Percentiles rank a stretch among this genome's conserved stretches.
These are phyloP conservation scores for Blastobotrys illinoisensis DNA, from an alignment of 1,139 yeast genomes.

Conservation along the genomic window DNA sequence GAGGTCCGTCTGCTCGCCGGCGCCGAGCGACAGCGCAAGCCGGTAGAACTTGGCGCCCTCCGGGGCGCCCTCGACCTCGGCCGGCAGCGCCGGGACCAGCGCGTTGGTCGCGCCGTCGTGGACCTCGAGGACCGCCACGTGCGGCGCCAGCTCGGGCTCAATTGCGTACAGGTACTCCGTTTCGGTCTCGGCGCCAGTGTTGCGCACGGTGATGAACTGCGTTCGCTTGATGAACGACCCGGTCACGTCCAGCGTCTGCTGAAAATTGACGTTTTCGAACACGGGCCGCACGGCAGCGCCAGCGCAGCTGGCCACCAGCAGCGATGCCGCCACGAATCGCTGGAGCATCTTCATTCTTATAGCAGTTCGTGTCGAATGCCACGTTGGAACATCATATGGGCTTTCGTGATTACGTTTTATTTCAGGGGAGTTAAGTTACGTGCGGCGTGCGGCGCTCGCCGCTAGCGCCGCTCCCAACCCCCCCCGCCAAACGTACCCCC, in stretches of 20 bases:
- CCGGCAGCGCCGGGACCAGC: constrained; percentile 13
- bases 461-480: not conserved
- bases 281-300: constrained; percentile 4
- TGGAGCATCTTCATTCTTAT: not conserved
- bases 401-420: not conserved
- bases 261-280: constrained; percentile 29
- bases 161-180: constrained; percentile 50
- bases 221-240: constrained; percentile 66
- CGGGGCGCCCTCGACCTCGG: constrained; percentile 14
- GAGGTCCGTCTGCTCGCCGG: constrained; percentile 48
- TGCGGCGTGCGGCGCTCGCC: not conserved
- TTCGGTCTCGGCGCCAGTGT: constrained; percentile 52
- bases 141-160: constrained; percentile 41
- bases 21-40: constrained; percentile 64
- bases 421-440: not conserved
- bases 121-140: constrained; percentile 43
- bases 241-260: constrained; percentile 50
- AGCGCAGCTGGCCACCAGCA: not conserved
- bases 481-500: too few relatives aligned
- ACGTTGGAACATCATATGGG: not conserved
- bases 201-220: constrained; percentile 50
- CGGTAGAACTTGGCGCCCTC: constrained; percentile 40
- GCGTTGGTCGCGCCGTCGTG: constrained; percentile 22
- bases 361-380: not conserved
- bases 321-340: not conserved